A percentile compares a stretch with the other conserved stretches of the same genome.
Evolutionary conservation across 2,329 filamentous ascomycete species (phyloP).

Genomic region (Pestalotiopsis fici): DNA sequence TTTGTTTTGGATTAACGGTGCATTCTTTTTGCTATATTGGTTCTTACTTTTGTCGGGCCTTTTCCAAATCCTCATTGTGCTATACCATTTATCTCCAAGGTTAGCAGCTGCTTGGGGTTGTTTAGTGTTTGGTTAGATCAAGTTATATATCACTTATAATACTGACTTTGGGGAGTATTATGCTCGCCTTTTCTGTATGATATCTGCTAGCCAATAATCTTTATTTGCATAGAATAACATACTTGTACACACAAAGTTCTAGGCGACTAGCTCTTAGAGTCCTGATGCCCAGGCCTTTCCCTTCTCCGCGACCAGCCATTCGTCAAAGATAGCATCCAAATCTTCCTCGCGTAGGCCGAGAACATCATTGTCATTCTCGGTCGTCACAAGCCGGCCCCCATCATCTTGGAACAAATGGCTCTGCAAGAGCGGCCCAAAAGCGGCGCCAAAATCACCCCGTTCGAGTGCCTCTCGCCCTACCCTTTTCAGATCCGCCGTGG

Average conservation of each 20-base stretch:
- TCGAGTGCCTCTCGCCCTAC: not conserved
- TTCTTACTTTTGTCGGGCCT: not conserved
- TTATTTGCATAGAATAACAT: too few relatives aligned
- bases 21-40: not conserved
- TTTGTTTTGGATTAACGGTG: not conserved
- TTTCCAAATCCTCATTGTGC: not conserved
- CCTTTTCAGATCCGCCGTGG: not conserved
- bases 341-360: slow-evolving; percentile 15
- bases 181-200: too few relatives aligned
- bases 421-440: slow-evolving; percentile 13
- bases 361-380: slow-evolving; percentile 10
- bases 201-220: too few relatives aligned
- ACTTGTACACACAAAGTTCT: not conserved
- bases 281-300: not conserved
- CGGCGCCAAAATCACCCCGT: not conserved
- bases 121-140: too few relatives aligned
- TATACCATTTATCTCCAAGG: too few relatives aligned
- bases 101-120: too few relatives aligned
- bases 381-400: not conserved
- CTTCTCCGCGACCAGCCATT: not conserved
- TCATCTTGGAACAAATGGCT: slow-evolving; percentile 14
- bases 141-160: too few relatives aligned
- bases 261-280: not conserved
- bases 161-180: too few relatives aligned
- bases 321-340: not conserved